Evolutionary conservation across 2,329 filamentous ascomycete species (phyloP).

Genomic region (Verticillium nonalfalfae): DNA sequence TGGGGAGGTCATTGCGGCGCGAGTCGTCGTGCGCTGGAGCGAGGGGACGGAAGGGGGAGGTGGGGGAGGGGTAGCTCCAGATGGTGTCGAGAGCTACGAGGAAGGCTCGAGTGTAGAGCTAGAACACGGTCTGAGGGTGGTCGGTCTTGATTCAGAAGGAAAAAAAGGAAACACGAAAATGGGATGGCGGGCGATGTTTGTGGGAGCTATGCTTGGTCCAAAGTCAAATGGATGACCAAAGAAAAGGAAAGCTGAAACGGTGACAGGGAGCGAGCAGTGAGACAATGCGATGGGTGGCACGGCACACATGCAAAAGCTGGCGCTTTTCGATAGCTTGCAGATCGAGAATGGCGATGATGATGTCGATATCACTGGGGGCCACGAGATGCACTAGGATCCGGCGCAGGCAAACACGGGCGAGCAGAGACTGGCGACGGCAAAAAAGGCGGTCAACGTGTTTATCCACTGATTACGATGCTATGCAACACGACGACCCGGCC

Average conservation of each 20-base stretch:
- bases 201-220: neutral
- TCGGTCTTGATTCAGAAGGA: neutral
- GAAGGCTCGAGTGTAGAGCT: neutral
- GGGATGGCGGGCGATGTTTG: neutral
- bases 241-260: neutral
- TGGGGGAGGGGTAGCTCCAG: neutral
- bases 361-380: neutral
- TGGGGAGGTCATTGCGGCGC: slow-evolving; percentile 30
- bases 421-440: neutral
- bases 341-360: neutral
- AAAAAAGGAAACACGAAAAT: neutral
- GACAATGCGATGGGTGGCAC: neutral
- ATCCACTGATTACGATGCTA: neutral
- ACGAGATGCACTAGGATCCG: neutral
- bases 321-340: neutral
- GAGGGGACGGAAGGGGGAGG: neutral
- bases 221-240: neutral
- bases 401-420: neutral
- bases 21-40: slow-evolving; percentile 5
- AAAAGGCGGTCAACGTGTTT: neutral
- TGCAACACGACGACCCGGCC: neutral
- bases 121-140: neutral
- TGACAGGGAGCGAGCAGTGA: neutral
- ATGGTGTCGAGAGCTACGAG: neutral
- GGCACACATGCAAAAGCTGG: neutral